phyloP scores from a whole-genome alignment of 2,329 filamentous ascomycete species.

The Fusarium begoniae region DNA sequence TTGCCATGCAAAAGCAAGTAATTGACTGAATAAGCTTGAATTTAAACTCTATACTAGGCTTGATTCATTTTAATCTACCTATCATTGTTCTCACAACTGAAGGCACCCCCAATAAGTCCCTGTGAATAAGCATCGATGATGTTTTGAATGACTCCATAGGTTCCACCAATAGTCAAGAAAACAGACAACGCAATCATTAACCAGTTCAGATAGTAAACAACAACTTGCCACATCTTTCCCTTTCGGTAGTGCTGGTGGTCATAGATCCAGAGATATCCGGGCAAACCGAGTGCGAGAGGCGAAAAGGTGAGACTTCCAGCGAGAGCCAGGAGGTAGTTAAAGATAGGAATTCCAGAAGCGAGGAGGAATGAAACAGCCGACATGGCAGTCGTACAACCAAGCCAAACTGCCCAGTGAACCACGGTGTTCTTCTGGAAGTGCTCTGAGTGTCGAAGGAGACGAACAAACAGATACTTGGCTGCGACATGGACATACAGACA shows the following conservation, averaged over 20 bases:
- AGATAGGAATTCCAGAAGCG: slow-evolving; percentile 38
- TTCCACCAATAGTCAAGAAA: slow-evolving; percentile 13
- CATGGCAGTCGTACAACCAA: slow-evolving; percentile 43
- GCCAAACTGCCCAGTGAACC: slow-evolving; percentile 50
- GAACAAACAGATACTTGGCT: slow-evolving; percentile 53
- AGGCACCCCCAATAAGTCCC: slow-evolving; percentile 14
- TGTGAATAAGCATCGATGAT: slow-evolving; percentile 15
- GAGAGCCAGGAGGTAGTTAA: slow-evolving; percentile 48
- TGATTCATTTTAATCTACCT: background rate
- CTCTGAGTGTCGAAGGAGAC: slow-evolving; percentile 48
- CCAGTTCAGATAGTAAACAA: slow-evolving; percentile 17
- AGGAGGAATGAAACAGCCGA: slow-evolving; percentile 33
- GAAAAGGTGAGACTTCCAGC: slow-evolving; percentile 45
- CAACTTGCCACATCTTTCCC: slow-evolving; percentile 1
- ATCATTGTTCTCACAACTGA: slow-evolving; percentile 16
- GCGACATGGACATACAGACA: slow-evolving; percentile 51
- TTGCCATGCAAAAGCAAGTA: fast-evolving
- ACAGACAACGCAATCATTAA: slow-evolving; percentile 8
- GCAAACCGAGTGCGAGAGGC: slow-evolving; percentile 43
- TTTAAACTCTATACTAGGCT: fast-evolving
- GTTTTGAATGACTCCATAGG: slow-evolving; percentile 18
- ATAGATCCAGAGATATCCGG: slow-evolving; percentile 39
- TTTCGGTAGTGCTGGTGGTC: slow-evolving; percentile 21
- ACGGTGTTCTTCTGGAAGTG: slow-evolving; percentile 49
- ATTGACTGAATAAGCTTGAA: too few species aligned